phyloP scores from a whole-genome alignment of 306 rosid species.

The Corylus americana region DNA sequence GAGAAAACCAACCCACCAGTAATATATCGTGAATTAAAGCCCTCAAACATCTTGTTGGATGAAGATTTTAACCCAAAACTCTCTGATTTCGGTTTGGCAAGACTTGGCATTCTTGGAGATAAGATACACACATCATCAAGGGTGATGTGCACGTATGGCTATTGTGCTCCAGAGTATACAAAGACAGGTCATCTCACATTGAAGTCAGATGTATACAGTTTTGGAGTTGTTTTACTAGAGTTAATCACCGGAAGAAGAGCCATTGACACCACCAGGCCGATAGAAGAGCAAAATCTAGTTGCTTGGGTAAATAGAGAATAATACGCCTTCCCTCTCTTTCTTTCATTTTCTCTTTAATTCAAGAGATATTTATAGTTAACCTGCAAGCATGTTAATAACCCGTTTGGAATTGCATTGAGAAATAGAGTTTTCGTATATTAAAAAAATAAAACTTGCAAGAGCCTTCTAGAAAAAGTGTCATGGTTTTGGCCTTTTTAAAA shows the following conservation, averaged over 20 bases:
- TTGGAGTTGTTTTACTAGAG: constrained; percentile 81
- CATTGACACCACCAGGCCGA: constrained; percentile 65
- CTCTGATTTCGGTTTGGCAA: constrained; percentile 75
- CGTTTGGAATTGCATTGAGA: no score
- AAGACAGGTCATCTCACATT: constrained; percentile 64
- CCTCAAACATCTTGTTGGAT: constrained; percentile 73
- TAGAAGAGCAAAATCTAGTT: constrained; percentile 81
- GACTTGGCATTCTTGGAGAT: constrained; percentile 56
- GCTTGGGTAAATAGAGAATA: constrained; percentile 57
- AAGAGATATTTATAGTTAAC: no score
- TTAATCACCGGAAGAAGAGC: constrained; percentile 84
- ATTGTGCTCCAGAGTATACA: constrained; percentile 82
- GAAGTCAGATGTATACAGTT: constrained; percentile 85
- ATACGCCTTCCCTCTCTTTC: no score
- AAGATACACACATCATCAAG: constrained; percentile 58
- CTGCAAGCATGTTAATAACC: no score
- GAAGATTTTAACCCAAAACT: constrained; percentile 62
- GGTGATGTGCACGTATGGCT: constrained; percentile 82
- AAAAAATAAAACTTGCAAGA: no score
- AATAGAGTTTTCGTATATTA: no score
- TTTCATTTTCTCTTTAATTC: background rate
- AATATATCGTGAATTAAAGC: constrained; percentile 67
- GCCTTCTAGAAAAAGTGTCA: no score
- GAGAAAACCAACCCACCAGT: constrained; percentile 75
- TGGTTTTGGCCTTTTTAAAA: no score